A percentile compares a stretch with the other conserved stretches of the same genome.
Conservation (phyloP, 345 rosid genomes). For the Rhodamnia argentea region DNA sequence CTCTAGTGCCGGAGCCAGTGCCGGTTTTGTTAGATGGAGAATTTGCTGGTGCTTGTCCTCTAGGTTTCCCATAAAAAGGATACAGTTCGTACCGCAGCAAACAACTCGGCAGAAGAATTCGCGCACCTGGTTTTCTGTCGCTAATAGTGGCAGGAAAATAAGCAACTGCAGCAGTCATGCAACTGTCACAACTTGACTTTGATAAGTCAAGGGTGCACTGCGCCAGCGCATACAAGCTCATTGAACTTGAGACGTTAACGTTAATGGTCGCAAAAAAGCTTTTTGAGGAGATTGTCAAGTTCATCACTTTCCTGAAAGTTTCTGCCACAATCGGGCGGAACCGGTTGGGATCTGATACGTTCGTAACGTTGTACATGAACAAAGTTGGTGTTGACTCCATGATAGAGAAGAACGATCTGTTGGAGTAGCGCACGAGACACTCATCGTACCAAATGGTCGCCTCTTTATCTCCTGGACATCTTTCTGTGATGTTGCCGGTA, state of each 20-base stretch:
- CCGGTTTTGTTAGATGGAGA: background rate
- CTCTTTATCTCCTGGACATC: constrained; percentile 7
- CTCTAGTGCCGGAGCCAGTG: background rate
- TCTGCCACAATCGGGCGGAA: background rate
- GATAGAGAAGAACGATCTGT: background rate
- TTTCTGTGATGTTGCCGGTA: background rate
- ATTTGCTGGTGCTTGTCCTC: background rate
- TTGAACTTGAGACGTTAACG: background rate
- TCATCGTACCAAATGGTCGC: constrained; percentile 26
- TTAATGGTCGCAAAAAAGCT: background rate
- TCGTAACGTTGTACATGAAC: background rate
- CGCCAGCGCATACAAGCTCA: background rate
- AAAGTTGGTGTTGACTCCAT: background rate
- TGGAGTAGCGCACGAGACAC: constrained; percentile 24
- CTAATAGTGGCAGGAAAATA: background rate
- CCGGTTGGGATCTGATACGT: background rate
- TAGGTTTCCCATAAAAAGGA: background rate
- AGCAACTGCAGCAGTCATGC: background rate
- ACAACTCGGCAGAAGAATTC: constrained; percentile 9
- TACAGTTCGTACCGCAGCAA: constrained; percentile 4
- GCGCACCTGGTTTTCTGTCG: background rate
- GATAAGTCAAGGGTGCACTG: constrained; percentile 16
- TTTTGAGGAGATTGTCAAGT: background rate
- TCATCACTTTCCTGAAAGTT: background rate
- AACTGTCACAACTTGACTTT: background rate